Conservation (phyloP, 2,329 filamentous ascomycete genomes). For the Ophiostoma pallidulum region DNA sequence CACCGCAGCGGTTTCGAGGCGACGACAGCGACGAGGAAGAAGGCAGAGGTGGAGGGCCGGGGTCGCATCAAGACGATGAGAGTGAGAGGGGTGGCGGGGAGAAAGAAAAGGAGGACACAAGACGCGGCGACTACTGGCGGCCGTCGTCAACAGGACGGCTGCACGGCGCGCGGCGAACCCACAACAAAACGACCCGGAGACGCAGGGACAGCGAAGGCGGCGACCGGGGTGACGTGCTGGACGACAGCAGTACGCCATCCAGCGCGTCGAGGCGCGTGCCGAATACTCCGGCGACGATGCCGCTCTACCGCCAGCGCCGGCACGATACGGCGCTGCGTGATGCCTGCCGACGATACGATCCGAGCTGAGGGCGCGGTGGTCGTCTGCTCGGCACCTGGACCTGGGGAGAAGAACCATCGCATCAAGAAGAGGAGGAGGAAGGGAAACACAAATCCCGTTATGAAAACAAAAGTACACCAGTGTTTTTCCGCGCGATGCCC, state of each 20-base stretch:
- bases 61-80: too few species aligned
- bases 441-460: too few species aligned
- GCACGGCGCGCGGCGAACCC: too few species aligned
- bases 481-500: too few species aligned
- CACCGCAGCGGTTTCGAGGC: background rate
- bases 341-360: slow-evolving; percentile 10
- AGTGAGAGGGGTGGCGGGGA: background rate
- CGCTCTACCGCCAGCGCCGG: background rate
- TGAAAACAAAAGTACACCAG: too few species aligned
- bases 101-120: background rate
- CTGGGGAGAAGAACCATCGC: too few species aligned
- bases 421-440: too few species aligned
- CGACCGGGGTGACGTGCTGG: too few species aligned
- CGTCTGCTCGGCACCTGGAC: too few species aligned
- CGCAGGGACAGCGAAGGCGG: background rate
- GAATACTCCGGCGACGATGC: too few species aligned
- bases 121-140: slow-evolving; percentile 3
- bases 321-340: slow-evolving; percentile 1
- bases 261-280: background rate
- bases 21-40: background rate
- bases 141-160: background rate
- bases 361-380: slow-evolving; percentile 5
- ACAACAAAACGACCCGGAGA: too few species aligned
- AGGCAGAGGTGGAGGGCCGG: too few species aligned
- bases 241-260: background rate